Conservation (phyloP, 345 rosid species). For the Punica granatum region DNA sequence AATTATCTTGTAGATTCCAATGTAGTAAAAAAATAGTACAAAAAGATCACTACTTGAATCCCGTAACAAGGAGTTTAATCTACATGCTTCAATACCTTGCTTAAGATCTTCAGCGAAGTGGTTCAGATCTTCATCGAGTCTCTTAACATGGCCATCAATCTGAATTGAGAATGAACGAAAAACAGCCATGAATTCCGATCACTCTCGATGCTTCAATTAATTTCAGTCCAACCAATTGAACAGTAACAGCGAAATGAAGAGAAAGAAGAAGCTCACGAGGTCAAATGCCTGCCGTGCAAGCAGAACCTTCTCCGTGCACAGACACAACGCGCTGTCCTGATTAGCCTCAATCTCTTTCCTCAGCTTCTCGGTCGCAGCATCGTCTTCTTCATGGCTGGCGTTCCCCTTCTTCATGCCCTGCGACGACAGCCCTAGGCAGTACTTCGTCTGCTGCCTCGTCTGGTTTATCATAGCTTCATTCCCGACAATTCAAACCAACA, state of each 20-base stretch:
- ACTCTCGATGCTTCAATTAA: not conserved
- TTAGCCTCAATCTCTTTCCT: slow-evolving; percentile 71
- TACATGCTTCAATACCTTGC: slow-evolving; percentile 38
- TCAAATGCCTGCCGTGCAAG: slow-evolving; percentile 90
- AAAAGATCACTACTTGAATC: not conserved
- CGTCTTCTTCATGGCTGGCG: slow-evolving; percentile 42
- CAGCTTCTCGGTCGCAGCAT: slow-evolving; percentile 57
- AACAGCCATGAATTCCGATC: not conserved
- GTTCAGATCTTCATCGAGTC: slow-evolving; percentile 92
- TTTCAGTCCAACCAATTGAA: not conserved
- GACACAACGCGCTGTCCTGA: slow-evolving; percentile 73
- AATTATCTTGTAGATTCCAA: too few relatives aligned
- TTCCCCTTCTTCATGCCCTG: slow-evolving; percentile 52
- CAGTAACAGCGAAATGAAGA: not conserved
- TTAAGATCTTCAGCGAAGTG: slow-evolving; percentile 89
- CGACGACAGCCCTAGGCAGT: slow-evolving; percentile 69
- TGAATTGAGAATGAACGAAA: slow-evolving; percentile 20
- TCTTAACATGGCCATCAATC: slow-evolving; percentile 91
- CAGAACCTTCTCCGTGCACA: slow-evolving; percentile 90
- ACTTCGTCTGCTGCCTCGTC: slow-evolving; percentile 83
- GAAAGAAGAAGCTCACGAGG: slow-evolving; percentile 45
- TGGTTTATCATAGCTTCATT: slow-evolving; percentile 77
- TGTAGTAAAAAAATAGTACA: not conserved
- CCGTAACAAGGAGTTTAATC: not conserved
- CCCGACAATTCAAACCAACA: slow-evolving; percentile 8